Conservation (phyloP, 805 yeast genomes). For the Candida sonorensis region DNA sequence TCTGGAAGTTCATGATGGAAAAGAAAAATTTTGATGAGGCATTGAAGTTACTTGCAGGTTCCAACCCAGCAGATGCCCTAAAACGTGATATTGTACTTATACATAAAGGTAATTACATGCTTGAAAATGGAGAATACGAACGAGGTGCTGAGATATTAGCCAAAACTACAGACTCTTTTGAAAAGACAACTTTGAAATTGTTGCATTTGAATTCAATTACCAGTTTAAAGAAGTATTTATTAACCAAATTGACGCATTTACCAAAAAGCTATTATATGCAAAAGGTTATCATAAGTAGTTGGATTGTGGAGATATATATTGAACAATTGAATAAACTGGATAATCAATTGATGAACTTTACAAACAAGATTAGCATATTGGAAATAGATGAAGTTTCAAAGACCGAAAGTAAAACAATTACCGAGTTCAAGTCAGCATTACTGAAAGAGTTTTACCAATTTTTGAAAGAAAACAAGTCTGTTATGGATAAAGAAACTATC, state of each 20-base stretch:
- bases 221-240: slow-evolving; percentile 42
- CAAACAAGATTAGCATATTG: slow-evolving; percentile 2
- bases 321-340: slow-evolving; percentile 40
- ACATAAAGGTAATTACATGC: slow-evolving; percentile 46
- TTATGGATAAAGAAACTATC: slow-evolving; percentile 59
- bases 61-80: slow-evolving; percentile 29
- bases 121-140: slow-evolving; percentile 22
- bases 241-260: slow-evolving; percentile 31
- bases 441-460: slow-evolving; percentile 39
- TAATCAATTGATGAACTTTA: slow-evolving; percentile 13
- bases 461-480: slow-evolving; percentile 37
- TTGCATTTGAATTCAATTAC: slow-evolving; percentile 35
- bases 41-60: slow-evolving; percentile 29
- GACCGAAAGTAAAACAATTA: slow-evolving; percentile 5
- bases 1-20: slow-evolving; percentile 63
- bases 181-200: slow-evolving; percentile 54
- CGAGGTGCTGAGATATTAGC: slow-evolving; percentile 59
- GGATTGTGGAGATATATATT: slow-evolving; percentile 58
- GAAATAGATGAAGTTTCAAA: slow-evolving; percentile 5
- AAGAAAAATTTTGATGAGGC: slow-evolving; percentile 60
- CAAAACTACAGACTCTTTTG: slow-evolving; percentile 57
- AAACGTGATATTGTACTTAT: slow-evolving; percentile 43
- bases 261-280: slow-evolving; percentile 33
- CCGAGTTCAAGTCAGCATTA: slow-evolving; percentile 26
- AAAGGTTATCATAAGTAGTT: slow-evolving; percentile 47